Base-by-base conservation (phyloP, 371 early-diverging fungal species). In the Rhizopus stolonifer region DNA sequence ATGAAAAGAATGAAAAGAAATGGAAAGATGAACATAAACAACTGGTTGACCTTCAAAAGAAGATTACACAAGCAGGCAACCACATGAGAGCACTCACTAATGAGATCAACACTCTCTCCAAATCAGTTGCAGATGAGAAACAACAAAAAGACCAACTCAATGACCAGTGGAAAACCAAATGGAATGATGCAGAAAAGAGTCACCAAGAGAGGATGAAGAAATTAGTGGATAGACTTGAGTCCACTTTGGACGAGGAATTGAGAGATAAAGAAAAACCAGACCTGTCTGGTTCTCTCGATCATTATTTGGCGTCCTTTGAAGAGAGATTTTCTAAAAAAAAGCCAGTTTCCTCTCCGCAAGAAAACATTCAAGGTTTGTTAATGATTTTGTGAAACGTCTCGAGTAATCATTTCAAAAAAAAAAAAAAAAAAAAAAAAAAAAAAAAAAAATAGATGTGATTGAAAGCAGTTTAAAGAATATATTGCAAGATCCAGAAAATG, bases 71-170 rank as follows among this genome's bases (percentile, higher is more conserved):
- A 45, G 79, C 79, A 19, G 79, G 79, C 4, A 68, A 32, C 34
- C 79, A 79, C 58, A 47, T 79, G n/a, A 79, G 74, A 43, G 56
- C 71, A 11, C 52, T 79, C 7, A 65, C 79, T 1, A 60, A 60
- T 40, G 72, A 74, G 29, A 74, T 74, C 44, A 65, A 69, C 8
- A 58, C 49, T 6, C 52, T 74, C 42, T 49, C 60, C 32, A 57
- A 51, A 52, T 18, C 51, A 15, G 15, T 56, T 32, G 32, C 56
- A 14, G 46, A 53, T 22, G 53, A 49, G 44, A 34, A 36, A 36
- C 31, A 47, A 5, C 17, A 58, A 24, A 46, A 44, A 11, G 23
- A 54, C 8, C 22, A 49, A n/a, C 14, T 31, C n/a, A 26, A 38
- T 15, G 40, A 18, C 13, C 36, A 53, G 14, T 42, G 34, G 23